Base-by-base conservation (phyloP, 1,284 basidiomycete species). In the Ceraceosorus bombacis region DNA sequence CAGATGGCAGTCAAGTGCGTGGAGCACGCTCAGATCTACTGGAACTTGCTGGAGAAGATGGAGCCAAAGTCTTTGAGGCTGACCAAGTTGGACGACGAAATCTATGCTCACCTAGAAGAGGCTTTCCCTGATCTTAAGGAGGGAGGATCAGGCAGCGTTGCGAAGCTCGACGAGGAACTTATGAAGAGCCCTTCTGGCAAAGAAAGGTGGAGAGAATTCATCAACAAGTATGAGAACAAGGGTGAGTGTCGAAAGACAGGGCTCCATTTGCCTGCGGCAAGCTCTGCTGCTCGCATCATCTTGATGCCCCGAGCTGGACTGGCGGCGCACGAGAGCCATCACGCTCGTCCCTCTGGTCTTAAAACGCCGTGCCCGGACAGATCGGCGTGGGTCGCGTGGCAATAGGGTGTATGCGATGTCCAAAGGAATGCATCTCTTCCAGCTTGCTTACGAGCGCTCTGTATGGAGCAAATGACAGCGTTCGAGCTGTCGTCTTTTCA, bases 171-270 rank as follows among this genome's bases (percentile, higher is more conserved):
- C 78, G 94, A 98, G 79, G 87, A 94, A n/a, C 86, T 84, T 81
- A 88, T 98, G 86, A 99, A 99, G 83, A 90, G 86, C 68, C 79
- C 83, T 6, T 83, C 85, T n/a, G 90, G 90, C 57, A 98, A 98
- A 82, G 85, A 87, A 77, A 83, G 85, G 66, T 99, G 95, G 95
- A 83, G 92, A 60, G 83, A 85, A 39, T 98, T 95, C 78, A 91
- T 96, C 78, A 83, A 85, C 74, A 81, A 84, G 87, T 95, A 80
- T 64, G 80, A 80, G 73, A 78, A 87, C 70, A 73, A 69, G 81
- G 61, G 75, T 60, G 64, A 66, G 78, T 54, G 15, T 36, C 12
- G 39, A 38, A 46, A 27, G 27, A 27, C 27, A 27, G 27, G 27
- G 27, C 27, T 27, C 27, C 3, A 1, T 27, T 27, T 27, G 27